phyloP scores from a whole-genome alignment of 306 rosid genomes.

The Purshia tridentata region DNA sequence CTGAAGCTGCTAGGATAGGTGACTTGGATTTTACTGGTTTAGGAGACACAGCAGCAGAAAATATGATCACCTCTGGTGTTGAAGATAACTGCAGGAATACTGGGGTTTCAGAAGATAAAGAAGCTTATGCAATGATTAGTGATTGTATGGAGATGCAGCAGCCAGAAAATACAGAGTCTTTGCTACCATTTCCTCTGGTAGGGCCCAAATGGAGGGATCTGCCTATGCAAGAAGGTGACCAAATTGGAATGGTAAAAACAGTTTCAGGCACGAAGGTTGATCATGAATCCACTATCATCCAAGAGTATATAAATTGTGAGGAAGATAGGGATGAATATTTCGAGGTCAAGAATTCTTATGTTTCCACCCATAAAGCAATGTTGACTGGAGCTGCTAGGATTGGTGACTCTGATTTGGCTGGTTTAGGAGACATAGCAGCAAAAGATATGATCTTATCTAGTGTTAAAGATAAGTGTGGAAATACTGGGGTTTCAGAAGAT shows the following conservation, averaged over 20 bases:
- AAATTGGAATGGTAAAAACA: background rate
- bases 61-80: no score
- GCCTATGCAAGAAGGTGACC: background rate
- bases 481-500: background rate
- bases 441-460: no score
- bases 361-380: background rate
- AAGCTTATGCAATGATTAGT: background rate
- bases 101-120: background rate
- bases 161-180: background rate
- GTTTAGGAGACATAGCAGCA: background rate
- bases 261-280: background rate
- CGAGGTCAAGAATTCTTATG: background rate
- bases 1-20: background rate
- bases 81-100: background rate
- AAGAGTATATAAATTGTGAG: conserved; percentile 18
- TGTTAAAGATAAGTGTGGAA: background rate
- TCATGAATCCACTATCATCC: background rate
- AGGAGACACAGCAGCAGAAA: no score
- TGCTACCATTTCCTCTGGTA: no score
- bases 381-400: background rate
- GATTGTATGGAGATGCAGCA: conserved; percentile 4
- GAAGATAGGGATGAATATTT: background rate
- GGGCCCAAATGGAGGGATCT: background rate
- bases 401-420: background rate
- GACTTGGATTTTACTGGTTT: background rate